Conservation (phyloP, 2,329 filamentous ascomycete species). For the Aspergillus jensenii region DNA sequence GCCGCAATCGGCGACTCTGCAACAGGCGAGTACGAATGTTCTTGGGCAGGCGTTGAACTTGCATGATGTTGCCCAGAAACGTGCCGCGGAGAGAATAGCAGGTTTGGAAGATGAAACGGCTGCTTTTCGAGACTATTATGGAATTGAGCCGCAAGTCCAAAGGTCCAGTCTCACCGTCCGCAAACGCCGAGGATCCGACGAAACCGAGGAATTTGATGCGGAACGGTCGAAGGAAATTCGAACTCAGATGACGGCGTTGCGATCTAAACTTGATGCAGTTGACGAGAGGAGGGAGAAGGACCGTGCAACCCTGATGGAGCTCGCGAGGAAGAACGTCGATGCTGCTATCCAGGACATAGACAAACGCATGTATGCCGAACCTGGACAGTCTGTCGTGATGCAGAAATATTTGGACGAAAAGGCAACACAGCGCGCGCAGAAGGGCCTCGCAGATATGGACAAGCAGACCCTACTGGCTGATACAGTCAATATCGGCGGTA, state of each 20-base stretch:
- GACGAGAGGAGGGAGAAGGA: slow-evolving; percentile 61
- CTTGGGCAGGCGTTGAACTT: slow-evolving; percentile 48
- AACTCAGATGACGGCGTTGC: slow-evolving; percentile 76
- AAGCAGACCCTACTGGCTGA: slow-evolving; percentile 57
- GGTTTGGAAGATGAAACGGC: slow-evolving; percentile 73
- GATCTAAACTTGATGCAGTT: slow-evolving; percentile 57
- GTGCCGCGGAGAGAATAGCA: slow-evolving; percentile 78
- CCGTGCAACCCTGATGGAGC: slow-evolving; percentile 71
- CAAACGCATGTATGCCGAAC: slow-evolving; percentile 72
- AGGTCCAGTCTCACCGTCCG: slow-evolving; percentile 54
- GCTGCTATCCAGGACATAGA: slow-evolving; percentile 78
- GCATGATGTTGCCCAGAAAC: slow-evolving; percentile 82
- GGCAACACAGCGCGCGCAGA: slow-evolving; percentile 66
- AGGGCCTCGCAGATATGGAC: slow-evolving; percentile 64
- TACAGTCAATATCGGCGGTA: slow-evolving; percentile 70
- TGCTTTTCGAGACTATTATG: slow-evolving; percentile 76
- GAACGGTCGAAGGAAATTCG: slow-evolving; percentile 71
- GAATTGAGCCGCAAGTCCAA: slow-evolving; percentile 50
- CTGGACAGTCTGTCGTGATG: slow-evolving; percentile 68
- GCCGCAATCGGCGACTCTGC: slow-evolving; percentile 23
- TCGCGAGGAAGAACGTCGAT: slow-evolving; percentile 83
- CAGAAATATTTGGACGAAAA: slow-evolving; percentile 77
- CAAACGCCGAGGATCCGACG: slow-evolving; percentile 67
- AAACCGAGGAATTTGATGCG: slow-evolving; percentile 63
- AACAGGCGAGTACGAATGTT: slow-evolving; percentile 22